Base-by-base conservation (phyloP, 306 rosid species). In the Ormosia semicastrata region DNA sequence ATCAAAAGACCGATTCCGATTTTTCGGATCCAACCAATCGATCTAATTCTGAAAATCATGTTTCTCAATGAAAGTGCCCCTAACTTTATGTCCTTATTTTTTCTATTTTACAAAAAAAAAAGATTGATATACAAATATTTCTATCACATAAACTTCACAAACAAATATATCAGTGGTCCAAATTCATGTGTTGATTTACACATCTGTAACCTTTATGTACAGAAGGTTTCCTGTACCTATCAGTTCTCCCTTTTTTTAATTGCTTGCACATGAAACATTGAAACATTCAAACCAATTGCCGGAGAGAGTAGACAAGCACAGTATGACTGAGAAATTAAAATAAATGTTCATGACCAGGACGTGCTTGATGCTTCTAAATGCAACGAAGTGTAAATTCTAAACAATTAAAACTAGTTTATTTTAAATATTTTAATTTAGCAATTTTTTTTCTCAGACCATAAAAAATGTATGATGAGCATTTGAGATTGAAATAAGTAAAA, bases 241-340 rank as follows among this genome's bases (percentile, higher is more conserved):
- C 24, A 24, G 24, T 24, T 24, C 24, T 24, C 24, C 24, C 24
- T 24, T 24, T 24, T 24, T 32, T 68, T 64, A 1, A 14, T 43
- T 79, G 70, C 56, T 53, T 63, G 5, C 53, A 11, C 69, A 65
- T 30, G 63, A 75, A 74, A 79, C 49, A 58, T 83, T 65, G 83
- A 71, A 66, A 58, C 15, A 53, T 79, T 79, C 84, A 84, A 84
- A 57, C 40, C 50, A 62, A 59, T 79, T 18, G 66, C 29, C 0
- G 67, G 43, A 1, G 3, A 62, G 18, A 43, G 66, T 47, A 5
- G 64, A 73, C 77, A 47, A 34, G 30, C 47, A 49, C 6, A 1
- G 79, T 11, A 57, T 79, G 67, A 64, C 70, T 30, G 36, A 56
- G 6, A 59, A 43, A 46, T 32, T 57, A 9, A 75, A 17, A 10